phyloP scores from a whole-genome alignment of 805 yeast species.

The Komagataella ulmi region DNA sequence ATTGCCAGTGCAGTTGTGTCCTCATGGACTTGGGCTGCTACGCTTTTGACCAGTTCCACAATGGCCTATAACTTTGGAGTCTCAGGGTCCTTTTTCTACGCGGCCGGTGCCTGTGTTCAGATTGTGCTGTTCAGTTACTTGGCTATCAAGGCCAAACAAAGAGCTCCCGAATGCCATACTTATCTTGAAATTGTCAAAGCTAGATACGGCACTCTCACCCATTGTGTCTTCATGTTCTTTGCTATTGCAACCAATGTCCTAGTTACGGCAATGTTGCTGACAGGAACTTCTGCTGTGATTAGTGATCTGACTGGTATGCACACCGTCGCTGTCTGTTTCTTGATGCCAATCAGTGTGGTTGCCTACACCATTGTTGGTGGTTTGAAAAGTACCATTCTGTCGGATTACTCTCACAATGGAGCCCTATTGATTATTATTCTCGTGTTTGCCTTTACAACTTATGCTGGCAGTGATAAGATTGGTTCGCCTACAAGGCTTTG shows the following conservation, averaged over 20 bases:
- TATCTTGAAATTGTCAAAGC: slow-evolving; percentile 74
- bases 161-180: slow-evolving; percentile 88
- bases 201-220: slow-evolving; percentile 71
- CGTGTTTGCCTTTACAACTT: slow-evolving; percentile 71
- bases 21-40: slow-evolving; percentile 92
- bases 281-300: slow-evolving; percentile 84
- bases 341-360: slow-evolving; percentile 72
- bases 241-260: slow-evolving; percentile 80
- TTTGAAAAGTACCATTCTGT: slow-evolving; percentile 66
- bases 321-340: slow-evolving; percentile 68
- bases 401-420: slow-evolving; percentile 74
- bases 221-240: slow-evolving; percentile 57
- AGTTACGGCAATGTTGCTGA: slow-evolving; percentile 84
- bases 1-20: slow-evolving; percentile 86
- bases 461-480: slow-evolving; percentile 49
- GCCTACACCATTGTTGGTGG: slow-evolving; percentile 73
- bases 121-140: slow-evolving; percentile 74
- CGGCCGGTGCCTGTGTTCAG: slow-evolving; percentile 86
- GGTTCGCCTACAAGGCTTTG: slow-evolving; percentile 81
- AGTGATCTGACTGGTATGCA: slow-evolving; percentile 67
- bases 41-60: slow-evolving; percentile 60
- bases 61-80: slow-evolving; percentile 73
- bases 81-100: slow-evolving; percentile 72
- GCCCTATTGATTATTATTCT: slow-evolving; percentile 66
- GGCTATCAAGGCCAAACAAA: slow-evolving; percentile 79